phyloP scores from a whole-genome alignment of 805 yeast genomes.

The Scheffersomyces stipitis region DNA sequence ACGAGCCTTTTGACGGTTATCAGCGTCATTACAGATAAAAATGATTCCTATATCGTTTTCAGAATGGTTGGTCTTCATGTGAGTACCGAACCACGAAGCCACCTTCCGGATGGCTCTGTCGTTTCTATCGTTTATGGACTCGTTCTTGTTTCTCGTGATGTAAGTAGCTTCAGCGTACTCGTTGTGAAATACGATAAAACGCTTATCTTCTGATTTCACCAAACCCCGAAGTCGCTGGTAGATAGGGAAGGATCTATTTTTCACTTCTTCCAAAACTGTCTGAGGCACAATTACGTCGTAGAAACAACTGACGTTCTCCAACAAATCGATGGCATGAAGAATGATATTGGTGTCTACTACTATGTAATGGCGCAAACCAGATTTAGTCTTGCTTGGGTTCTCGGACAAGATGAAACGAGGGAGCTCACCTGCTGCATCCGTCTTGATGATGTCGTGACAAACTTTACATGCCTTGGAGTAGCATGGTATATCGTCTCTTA shows the following conservation, averaged over 20 bases:
- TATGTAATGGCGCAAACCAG: slow-evolving; percentile 72
- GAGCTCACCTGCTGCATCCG: slow-evolving; percentile 68
- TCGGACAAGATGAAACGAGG: slow-evolving; percentile 66
- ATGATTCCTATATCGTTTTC: slow-evolving; percentile 46
- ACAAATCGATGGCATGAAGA: slow-evolving; percentile 81
- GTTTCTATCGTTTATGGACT: slow-evolving; percentile 83
- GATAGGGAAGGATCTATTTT: slow-evolving; percentile 82
- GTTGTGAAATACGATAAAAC: slow-evolving; percentile 90
- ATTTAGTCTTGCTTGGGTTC: slow-evolving; percentile 49
- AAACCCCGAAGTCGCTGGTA: slow-evolving; percentile 80
- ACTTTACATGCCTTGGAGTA: slow-evolving; percentile 65
- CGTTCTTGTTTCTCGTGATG: slow-evolving; percentile 59
- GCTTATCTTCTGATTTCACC: slow-evolving; percentile 71
- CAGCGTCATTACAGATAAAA: slow-evolving; percentile 75
- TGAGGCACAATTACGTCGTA: slow-evolving; percentile 94
- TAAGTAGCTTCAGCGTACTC: slow-evolving; percentile 79
- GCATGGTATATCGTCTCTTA: slow-evolving; percentile 92
- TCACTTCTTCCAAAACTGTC: slow-evolving; percentile 90
- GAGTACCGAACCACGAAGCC: slow-evolving; percentile 69
- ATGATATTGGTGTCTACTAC: slow-evolving; percentile 88
- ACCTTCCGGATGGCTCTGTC: slow-evolving; percentile 85
- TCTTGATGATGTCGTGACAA: slow-evolving; percentile 56
- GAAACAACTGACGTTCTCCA: slow-evolving; percentile 75
- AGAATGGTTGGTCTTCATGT: slow-evolving; percentile 43
- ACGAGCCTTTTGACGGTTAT: slow-evolving; percentile 58